Percentiles rank a stretch among this genome's conserved stretches.
Evolutionary conservation across 1,284 basidiomycete genomes (phyloP).

Genomic region (Heimioporus retisporus): DNA sequence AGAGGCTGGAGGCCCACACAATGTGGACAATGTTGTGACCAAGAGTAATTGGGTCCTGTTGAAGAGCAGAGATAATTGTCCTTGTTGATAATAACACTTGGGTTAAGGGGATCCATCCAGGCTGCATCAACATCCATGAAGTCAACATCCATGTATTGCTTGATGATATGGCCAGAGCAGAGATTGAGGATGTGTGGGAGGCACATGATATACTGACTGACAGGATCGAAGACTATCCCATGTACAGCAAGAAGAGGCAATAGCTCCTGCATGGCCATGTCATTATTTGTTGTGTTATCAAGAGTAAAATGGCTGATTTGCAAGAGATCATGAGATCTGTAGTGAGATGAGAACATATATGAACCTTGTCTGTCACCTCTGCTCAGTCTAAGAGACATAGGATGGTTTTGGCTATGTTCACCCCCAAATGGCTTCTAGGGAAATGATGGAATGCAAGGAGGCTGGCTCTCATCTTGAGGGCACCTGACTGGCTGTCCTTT

Average conservation of each 20-base stretch:
- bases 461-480: too few relatives aligned
- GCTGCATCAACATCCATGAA: background rate
- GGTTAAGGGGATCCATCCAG: background rate
- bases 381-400: too few relatives aligned
- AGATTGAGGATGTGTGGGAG: background rate
- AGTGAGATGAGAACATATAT: too few relatives aligned
- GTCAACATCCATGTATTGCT: background rate
- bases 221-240: constrained; percentile 10
- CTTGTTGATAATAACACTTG: background rate
- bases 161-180: background rate
- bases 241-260: constrained; percentile 1
- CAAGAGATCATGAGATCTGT: too few relatives aligned
- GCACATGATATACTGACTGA: background rate
- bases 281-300: constrained; percentile 15
- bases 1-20: background rate
- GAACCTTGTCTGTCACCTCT: too few relatives aligned
- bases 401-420: too few relatives aligned
- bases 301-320: constrained; percentile 17
- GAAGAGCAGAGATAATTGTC: background rate
- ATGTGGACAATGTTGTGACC: background rate
- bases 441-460: too few relatives aligned
- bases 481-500: too few relatives aligned
- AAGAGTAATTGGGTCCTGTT: background rate
- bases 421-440: too few relatives aligned
- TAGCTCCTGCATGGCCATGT: constrained; percentile 5